A percentile compares a stretch with the other conserved stretches of the same genome.
Evolutionary conservation across 495 filamentous ascomycete species (phyloP).

Genomic region (Xylaria bambusicola): DNA sequence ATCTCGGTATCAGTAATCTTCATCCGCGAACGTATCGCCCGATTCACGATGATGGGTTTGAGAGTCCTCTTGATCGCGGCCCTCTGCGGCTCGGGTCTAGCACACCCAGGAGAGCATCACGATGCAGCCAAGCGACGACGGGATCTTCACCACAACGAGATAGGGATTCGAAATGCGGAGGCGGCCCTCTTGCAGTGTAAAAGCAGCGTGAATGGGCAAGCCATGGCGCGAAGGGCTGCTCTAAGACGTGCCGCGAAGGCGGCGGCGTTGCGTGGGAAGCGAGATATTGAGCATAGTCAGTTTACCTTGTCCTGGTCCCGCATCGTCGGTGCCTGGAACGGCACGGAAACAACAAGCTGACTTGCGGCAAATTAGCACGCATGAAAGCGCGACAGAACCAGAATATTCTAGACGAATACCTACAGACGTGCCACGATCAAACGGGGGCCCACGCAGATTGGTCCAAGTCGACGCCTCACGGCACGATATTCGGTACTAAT

Average conservation of each 20-base stretch:
- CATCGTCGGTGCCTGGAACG: too few species aligned
- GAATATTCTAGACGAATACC: constrained; percentile 9
- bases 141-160: constrained; percentile 32
- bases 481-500: constrained; percentile 42
- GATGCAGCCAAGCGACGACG: constrained; percentile 29
- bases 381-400: constrained; percentile 22
- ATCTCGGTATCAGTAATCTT: neutral
- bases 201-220: constrained; percentile 24
- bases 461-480: constrained; percentile 38
- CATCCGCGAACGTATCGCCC: too few species aligned
- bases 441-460: constrained; percentile 24
- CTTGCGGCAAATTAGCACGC: constrained; percentile 2
- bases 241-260: constrained; percentile 33
- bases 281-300: constrained; percentile 45
- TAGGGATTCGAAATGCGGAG: constrained; percentile 32
- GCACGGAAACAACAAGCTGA: too few species aligned
- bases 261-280: constrained; percentile 44
- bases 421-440: constrained; percentile 20
- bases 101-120: constrained; percentile 38
- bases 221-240: constrained; percentile 28
- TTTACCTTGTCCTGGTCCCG: constrained; percentile 7
- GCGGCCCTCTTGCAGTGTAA: constrained; percentile 32
- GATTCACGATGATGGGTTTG: constrained; percentile 14
- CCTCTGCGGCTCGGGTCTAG: constrained; percentile 23
- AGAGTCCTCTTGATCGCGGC: constrained; percentile 12